A percentile compares a stretch with the other conserved stretches of the same genome.
phyloP scores from a whole-genome alignment of 768 basidiomycete genomes.

The Agaricus sinodeliciosus region DNA sequence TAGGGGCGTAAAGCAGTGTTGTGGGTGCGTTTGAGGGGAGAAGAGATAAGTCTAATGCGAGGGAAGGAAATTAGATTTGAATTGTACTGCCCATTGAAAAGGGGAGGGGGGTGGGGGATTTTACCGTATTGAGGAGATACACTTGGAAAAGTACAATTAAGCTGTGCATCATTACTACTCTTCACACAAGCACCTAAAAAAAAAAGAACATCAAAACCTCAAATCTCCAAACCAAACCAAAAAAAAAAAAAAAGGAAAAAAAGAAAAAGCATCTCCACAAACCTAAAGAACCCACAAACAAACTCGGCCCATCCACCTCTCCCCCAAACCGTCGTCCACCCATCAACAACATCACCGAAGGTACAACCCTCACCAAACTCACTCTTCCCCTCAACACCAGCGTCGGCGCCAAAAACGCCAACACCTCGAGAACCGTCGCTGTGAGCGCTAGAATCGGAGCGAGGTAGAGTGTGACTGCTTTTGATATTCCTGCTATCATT shows the following conservation, averaged over 20 bases:
- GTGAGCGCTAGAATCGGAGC: slow-evolving; percentile 62
- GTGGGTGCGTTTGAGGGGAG: slow-evolving; percentile 52
- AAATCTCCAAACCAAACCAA: neutral
- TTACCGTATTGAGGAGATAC: slow-evolving; percentile 59
- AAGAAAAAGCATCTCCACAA: slow-evolving; percentile 11
- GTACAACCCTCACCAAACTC: slow-evolving; percentile 56
- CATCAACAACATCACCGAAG: slow-evolving; percentile 32
- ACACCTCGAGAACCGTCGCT: slow-evolving; percentile 55
- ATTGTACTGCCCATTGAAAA: too few species aligned
- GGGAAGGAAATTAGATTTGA: too few species aligned
- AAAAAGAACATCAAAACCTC: too few species aligned
- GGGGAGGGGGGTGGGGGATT: slow-evolving; percentile 12
- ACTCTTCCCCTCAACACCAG: slow-evolving; percentile 56
- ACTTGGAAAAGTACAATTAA: slow-evolving; percentile 52
- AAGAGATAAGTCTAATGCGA: slow-evolving; percentile 49
- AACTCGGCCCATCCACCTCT: slow-evolving; percentile 57
- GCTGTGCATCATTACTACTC: slow-evolving; percentile 34
- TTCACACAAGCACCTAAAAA: slow-evolving; percentile 64
- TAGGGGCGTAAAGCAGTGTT: slow-evolving; percentile 52
- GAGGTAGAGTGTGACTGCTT: slow-evolving; percentile 60
- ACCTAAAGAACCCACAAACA: slow-evolving; percentile 66
- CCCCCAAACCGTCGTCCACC: slow-evolving; percentile 2
- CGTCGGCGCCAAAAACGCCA: slow-evolving; percentile 64
- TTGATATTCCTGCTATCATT: slow-evolving; percentile 71
- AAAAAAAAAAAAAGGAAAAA: too few species aligned